Conservation (phyloP, 2,329 filamentous ascomycete genomes). For the Xylaria digitata region DNA sequence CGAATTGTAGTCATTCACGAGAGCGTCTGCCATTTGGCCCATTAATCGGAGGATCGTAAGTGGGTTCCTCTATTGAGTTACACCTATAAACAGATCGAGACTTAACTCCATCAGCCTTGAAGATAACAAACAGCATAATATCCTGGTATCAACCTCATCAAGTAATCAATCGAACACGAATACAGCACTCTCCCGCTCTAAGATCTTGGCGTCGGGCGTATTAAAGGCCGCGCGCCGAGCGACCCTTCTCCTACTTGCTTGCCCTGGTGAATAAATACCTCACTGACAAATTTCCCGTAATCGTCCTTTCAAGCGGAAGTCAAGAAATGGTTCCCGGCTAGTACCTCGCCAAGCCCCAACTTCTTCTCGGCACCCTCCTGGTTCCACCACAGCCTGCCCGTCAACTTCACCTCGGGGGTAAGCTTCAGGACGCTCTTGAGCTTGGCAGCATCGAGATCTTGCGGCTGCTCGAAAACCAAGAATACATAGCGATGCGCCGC, state of each 20-base stretch:
- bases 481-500: slow-evolving; percentile 34
- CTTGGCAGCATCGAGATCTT: slow-evolving; percentile 28
- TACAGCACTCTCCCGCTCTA: not conserved
- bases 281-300: not conserved
- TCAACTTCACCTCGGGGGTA: slow-evolving; percentile 26
- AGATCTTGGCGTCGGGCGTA: not conserved
- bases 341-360: slow-evolving; percentile 28
- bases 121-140: slow-evolving; percentile 12
- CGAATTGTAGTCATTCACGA: not conserved
- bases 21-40: not conserved
- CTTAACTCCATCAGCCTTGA: slow-evolving; percentile 7
- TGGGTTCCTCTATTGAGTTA: no score
- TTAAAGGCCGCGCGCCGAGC: not conserved
- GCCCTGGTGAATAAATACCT: not conserved
- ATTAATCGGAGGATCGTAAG: not conserved
- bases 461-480: slow-evolving; percentile 32
- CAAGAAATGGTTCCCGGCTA: slow-evolving; percentile 31
- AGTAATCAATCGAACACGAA: not conserved
- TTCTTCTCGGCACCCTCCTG: slow-evolving; percentile 27
- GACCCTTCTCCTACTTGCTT: not conserved
- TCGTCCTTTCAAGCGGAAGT: slow-evolving; percentile 10
- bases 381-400: slow-evolving; percentile 30
- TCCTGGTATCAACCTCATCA: slow-evolving; percentile 10
- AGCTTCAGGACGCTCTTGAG: slow-evolving; percentile 19
- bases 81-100: slow-evolving; percentile 7